These are phyloP conservation scores for Drosera spatulata DNA, from an alignment of 179 eudicot species.

Conservation along the genomic window DNA sequence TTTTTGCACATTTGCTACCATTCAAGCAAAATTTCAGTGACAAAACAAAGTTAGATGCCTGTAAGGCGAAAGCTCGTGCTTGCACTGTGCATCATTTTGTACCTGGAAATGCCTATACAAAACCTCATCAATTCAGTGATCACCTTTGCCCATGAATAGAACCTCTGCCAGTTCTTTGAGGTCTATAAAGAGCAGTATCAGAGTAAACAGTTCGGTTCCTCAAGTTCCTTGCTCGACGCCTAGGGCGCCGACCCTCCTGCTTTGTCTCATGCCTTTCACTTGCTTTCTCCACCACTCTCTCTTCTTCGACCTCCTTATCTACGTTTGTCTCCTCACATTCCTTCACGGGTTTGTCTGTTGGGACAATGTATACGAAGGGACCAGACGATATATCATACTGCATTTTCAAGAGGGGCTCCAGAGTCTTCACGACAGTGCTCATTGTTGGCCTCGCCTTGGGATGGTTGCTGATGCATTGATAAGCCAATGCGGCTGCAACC, in stretches of 20 bases:
- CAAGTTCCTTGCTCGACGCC: conserved; percentile 6
- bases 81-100: too few relatives aligned
- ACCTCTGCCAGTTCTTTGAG: background rate
- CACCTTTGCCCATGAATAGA: background rate
- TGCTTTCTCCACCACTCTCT: conserved; percentile 7
- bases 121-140: background rate
- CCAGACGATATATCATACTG: conserved; percentile 41
- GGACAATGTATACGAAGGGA: conserved; percentile 53
- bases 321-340: background rate
- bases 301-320: background rate
- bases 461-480: conserved; percentile 66
- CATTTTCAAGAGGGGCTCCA: conserved; percentile 42
- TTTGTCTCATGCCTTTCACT: background rate
- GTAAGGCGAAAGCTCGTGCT: too few relatives aligned
- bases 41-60: too few relatives aligned
- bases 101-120: too few relatives aligned
- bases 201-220: conserved; percentile 7
- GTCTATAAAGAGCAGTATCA: conserved; percentile 9
- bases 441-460: conserved; percentile 64
- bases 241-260: conserved; percentile 13
- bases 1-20: too few relatives aligned
- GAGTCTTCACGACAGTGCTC: conserved; percentile 48
- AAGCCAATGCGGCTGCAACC: conserved; percentile 58
- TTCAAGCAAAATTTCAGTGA: too few relatives aligned
- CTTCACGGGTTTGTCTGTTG: conserved; percentile 5